A percentile compares a stretch with the other conserved stretches of the same genome.
These are phyloP conservation scores for Malus sieversii DNA, from an alignment of 306 rosid species.

Conservation along the genomic window DNA sequence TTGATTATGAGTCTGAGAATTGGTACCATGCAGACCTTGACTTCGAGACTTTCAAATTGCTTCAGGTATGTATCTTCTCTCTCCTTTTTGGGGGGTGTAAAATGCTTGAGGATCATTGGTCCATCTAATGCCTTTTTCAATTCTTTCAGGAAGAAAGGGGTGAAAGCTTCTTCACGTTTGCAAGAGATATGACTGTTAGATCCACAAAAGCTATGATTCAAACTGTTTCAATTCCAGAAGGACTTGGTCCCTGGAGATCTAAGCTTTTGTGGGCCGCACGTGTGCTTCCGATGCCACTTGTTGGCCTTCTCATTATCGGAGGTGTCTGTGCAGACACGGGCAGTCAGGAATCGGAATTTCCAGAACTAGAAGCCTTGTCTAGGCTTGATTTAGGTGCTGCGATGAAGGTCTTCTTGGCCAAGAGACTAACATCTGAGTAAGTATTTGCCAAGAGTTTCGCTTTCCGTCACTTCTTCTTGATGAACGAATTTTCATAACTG, in stretches of 20 bases:
- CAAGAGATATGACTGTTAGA: conserved; percentile 78
- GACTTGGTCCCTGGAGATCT: conserved; percentile 82
- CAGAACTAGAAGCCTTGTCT: conserved; percentile 85
- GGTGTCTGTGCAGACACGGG: conserved; percentile 66
- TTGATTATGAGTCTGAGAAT: conserved; percentile 61
- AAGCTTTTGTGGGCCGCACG: conserved; percentile 94
- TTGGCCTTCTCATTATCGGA: conserved; percentile 78
- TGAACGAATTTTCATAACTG: not conserved
- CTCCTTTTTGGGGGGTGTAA: not conserved
- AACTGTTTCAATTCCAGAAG: conserved; percentile 49
- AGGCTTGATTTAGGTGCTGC: conserved; percentile 93
- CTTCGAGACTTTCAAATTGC: conserved; percentile 78
- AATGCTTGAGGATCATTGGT: not conserved
- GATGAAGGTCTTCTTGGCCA: conserved; percentile 86
- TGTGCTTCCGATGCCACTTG: conserved; percentile 94
- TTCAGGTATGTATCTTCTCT: conserved; percentile 49
- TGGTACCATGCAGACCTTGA: conserved; percentile 97
- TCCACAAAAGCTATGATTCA: conserved; percentile 78
- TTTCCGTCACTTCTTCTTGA: not conserved
- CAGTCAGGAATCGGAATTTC: conserved; percentile 63
- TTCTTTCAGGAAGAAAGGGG: conserved; percentile 70
- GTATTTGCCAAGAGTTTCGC: conserved; percentile 11
- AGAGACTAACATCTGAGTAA: conserved; percentile 75
- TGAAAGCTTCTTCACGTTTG: conserved; percentile 87
- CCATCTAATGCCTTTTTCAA: conserved; percentile 8